Conservation (phyloP, 345 rosid species). For the Euphorbia peplus region DNA sequence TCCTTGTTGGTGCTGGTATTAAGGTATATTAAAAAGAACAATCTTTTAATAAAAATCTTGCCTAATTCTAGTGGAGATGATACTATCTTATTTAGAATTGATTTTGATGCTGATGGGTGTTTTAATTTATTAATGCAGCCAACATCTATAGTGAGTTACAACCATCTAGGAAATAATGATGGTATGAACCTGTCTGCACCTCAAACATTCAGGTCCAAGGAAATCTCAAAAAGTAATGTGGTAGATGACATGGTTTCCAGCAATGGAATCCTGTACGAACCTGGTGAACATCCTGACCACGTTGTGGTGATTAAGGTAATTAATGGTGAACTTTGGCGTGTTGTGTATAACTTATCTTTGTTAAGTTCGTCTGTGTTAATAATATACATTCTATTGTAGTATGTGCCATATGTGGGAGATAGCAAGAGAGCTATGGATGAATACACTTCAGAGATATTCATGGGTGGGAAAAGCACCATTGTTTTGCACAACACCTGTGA, state of each 20-base stretch:
- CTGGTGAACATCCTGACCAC: constrained; percentile 98
- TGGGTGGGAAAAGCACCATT: constrained; percentile 94
- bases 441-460: constrained; percentile 95
- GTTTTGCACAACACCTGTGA: constrained; percentile 94
- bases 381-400: constrained; percentile 37
- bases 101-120: constrained; percentile 5
- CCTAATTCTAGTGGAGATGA: neutral
- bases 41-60: no score
- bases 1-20: constrained; percentile 97
- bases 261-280: constrained; percentile 79
- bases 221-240: constrained; percentile 94
- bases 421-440: constrained; percentile 99
- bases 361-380: neutral
- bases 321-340: neutral
- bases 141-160: constrained; percentile 95
- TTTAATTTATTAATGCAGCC: constrained; percentile 46
- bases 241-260: constrained; percentile 98
- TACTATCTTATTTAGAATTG: neutral
- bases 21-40: constrained; percentile 42
- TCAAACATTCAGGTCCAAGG: constrained; percentile 92
- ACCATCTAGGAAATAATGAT: constrained; percentile 93
- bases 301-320: constrained; percentile 97
- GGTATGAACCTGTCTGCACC: constrained; percentile 99
- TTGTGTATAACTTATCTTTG: neutral
- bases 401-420: constrained; percentile 94